These are phyloP conservation scores for Cokeromyces recurvatus DNA, from an alignment of 371 early-diverging fungal genomes.

Conservation along the genomic window DNA sequence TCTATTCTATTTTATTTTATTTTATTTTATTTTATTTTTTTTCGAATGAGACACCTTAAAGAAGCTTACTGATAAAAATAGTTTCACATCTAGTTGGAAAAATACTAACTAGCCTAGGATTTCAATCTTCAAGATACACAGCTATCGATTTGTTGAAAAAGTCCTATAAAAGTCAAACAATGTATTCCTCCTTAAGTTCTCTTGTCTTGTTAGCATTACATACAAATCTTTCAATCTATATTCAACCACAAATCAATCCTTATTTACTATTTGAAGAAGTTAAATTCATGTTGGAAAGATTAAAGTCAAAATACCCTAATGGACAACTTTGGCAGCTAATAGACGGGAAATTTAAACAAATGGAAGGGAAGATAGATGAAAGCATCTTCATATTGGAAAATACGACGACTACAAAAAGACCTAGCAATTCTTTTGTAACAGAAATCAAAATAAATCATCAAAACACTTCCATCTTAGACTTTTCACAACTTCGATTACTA, in stretches of 20 bases:
- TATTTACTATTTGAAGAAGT: conserved; percentile 11
- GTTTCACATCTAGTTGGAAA: conserved; percentile 14
- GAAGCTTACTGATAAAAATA: no score
- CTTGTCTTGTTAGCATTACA: conserved; percentile 19
- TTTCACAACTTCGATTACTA: conserved; percentile 13
- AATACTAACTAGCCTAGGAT: conserved; percentile 18
- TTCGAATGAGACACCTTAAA: no score
- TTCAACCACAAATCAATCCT: conserved; percentile 12
- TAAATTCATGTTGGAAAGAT: conserved; percentile 3
- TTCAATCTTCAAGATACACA: conserved; percentile 11
- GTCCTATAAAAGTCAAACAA: conserved; percentile 11
- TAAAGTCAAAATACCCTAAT: conserved; percentile 14
- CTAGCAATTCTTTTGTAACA: no score
- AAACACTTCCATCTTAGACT: no score
- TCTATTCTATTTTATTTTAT: no score
- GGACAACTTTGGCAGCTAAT: conserved; percentile 18
- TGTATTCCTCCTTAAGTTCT: conserved; percentile 21
- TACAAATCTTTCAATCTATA: conserved; percentile 19
- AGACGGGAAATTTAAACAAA: conserved; percentile 17
- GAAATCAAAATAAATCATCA: no score
- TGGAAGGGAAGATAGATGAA: conserved; percentile 4
- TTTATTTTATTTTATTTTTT: no score
- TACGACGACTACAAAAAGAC: neutral
- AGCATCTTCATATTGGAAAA: neutral
- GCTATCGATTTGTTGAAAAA: conserved; percentile 14